Base-by-base conservation (phyloP, 1,284 basidiomycete genomes). In the Boletellus deceptivus region DNA sequence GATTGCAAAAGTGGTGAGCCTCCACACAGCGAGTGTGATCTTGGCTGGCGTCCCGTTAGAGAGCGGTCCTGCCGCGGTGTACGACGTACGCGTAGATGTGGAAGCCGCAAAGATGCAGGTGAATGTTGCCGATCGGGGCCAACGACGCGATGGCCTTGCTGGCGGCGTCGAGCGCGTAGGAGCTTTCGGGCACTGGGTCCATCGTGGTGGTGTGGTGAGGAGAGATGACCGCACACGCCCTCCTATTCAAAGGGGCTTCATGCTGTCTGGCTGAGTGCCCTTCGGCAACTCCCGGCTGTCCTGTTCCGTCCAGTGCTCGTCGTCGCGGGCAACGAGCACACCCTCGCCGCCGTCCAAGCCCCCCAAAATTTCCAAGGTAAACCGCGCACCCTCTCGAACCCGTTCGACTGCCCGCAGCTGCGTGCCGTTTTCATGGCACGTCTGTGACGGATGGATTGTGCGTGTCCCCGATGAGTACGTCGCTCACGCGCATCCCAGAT, bases 51-150 rank as follows among this genome's bases (percentile, higher is more conserved):
- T 27, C 9, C 20, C 4, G 40, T 46, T 17, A 54, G 25, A 22
- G 27, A 41, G 20, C 17, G 36, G 5, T 13, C 16, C 3, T 3
- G 6, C 3, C 3, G 10, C 11, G 14, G 22, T 16, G 17, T 14
- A 49, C n/a, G 10, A 44, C 69, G 29, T 52, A 72, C 67, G 69
- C 60, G 45, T 72, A 68, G 18, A 63, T 49, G 50, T 75, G 75
- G 49, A 78, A 72, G 6, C 71, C 73, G 55, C 76, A 78, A 6
- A 79, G 64, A 56, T 79, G 77, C 54, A 78, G 74, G 52, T 78
- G 74, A 43, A 77, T 75, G 24, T 66, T 62, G 38, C 74, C 72
- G 40, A 79, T 71, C 9, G 76, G 78, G 35, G 61, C 63, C 59
- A 78, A 75, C 58, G 70, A 75, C 68, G 75, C 77, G 57, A 75